phyloP scores from a whole-genome alignment of 108 stramenopile genomes.

The Poteriospumella lacustris region DNA sequence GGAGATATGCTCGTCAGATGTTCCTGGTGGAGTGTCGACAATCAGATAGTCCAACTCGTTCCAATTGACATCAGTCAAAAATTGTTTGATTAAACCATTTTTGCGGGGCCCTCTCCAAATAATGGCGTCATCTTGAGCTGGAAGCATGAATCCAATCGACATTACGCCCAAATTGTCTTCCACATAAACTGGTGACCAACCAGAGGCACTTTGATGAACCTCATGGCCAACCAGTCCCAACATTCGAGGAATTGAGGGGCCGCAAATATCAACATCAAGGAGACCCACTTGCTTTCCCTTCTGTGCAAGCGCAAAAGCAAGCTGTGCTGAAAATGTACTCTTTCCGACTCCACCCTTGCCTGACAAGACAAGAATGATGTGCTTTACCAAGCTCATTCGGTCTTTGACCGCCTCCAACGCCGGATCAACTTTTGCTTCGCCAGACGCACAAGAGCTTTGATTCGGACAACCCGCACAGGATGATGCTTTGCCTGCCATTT shows the following conservation, averaged over 20 bases:
- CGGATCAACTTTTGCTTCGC: conserved; percentile 51
- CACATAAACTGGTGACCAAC: conserved; percentile 96
- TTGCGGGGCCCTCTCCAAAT: conserved; percentile 98
- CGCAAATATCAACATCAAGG: conserved; percentile 95
- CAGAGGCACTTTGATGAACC: conserved; percentile 78
- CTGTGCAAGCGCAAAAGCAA: conserved; percentile 77
- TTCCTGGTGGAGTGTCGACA: conserved; percentile 98
- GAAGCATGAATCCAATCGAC: conserved; percentile 91
- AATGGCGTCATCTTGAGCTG: conserved; percentile 82
- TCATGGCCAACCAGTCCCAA: conserved; percentile 62
- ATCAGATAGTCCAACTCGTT: conserved; percentile 26
- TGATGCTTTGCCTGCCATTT: conserved; percentile 80
- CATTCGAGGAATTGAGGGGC: conserved; percentile 93
- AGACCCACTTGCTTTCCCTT: conserved; percentile 86
- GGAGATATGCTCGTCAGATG: conserved; percentile 97
- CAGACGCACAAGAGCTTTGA: conserved; percentile 79
- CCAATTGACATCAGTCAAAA: conserved; percentile 86
- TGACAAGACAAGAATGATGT: conserved; percentile 83
- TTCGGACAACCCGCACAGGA: conserved; percentile 97
- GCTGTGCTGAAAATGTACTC: conserved; percentile 84
- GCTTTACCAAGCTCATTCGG: conserved; percentile 72
- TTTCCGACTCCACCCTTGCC: conserved; percentile 99
- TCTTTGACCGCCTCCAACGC: conserved; percentile 53
- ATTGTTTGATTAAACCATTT: conserved; percentile 98
- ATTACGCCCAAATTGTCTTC: conserved; percentile 83